Conservation (phyloP, 106 monocot species). For the Acorus calamus region DNA sequence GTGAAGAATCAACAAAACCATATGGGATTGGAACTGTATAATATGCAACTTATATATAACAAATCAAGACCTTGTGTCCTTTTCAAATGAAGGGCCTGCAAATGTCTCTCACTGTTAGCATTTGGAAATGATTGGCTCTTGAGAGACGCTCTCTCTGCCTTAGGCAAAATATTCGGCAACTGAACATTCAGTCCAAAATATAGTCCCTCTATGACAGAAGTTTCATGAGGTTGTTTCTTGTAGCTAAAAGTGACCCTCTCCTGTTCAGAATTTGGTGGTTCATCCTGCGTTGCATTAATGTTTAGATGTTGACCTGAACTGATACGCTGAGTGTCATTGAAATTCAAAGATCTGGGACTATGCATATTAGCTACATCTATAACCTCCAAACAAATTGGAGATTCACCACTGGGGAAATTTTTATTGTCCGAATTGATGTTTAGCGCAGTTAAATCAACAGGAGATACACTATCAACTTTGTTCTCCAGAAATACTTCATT, state of each 20-base stretch:
- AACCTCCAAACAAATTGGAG: constrained; percentile 24
- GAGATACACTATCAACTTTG: not conserved
- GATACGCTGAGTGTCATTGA: constrained; percentile 3
- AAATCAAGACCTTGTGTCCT: no score
- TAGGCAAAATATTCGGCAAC: constrained; percentile 3
- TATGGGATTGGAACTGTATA: no score
- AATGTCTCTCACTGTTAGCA: no score
- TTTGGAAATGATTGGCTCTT: no score
- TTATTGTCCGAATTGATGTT: constrained; percentile 2
- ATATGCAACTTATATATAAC: no score
- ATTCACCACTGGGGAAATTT: constrained; percentile 9
- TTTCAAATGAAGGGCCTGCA: no score
- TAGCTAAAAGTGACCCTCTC: constrained; percentile 5
- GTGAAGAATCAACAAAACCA: no score
- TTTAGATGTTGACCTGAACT: constrained; percentile 2
- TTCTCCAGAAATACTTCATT: constrained; percentile 8
- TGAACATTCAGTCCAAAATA: constrained; percentile 7
- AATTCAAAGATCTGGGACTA: constrained; percentile 13
- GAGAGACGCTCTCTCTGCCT: no score
- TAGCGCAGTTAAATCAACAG: constrained; percentile 7
- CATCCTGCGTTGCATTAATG: constrained; percentile 4
- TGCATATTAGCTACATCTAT: constrained; percentile 63
- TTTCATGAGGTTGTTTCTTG: constrained; percentile 6
- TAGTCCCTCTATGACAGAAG: constrained; percentile 2
- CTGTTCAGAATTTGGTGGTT: constrained; percentile 10